A percentile compares a stretch with the other conserved stretches of the same genome.
phyloP scores from a whole-genome alignment of 202 grass and related monocot species.

The Panicum hallii region DNA sequence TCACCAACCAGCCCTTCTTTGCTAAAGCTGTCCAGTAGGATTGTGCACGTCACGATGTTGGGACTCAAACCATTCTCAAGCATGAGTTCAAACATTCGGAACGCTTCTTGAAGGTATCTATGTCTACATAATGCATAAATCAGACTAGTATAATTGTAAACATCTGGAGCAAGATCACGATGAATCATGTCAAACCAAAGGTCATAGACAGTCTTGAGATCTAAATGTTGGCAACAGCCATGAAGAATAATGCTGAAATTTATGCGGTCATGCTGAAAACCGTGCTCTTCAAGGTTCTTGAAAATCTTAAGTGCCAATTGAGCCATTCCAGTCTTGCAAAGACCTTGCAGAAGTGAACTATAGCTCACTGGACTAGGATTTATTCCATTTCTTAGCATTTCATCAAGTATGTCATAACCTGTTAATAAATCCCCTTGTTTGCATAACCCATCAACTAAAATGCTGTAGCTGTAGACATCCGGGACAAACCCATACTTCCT shows the following conservation, averaged over 20 bases:
- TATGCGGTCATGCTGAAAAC: conserved; percentile 63
- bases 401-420: conserved; percentile 55
- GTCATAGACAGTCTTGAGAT: conserved; percentile 54
- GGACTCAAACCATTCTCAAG: conserved; percentile 61
- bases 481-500: conserved; percentile 55
- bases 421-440: conserved; percentile 62
- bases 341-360: conserved; percentile 70
- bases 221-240: conserved; percentile 69
- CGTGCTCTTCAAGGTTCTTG: conserved; percentile 50
- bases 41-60: conserved; percentile 76
- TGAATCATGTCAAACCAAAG: conserved; percentile 79
- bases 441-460: conserved; percentile 76
- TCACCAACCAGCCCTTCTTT: conserved; percentile 59
- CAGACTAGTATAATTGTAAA: conserved; percentile 72
- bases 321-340: conserved; percentile 70
- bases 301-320: conserved; percentile 59
- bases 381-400: conserved; percentile 70
- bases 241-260: conserved; percentile 79
- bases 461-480: conserved; percentile 79
- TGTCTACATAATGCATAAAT: conserved; percentile 79
- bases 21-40: conserved; percentile 66
- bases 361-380: conserved; percentile 61
- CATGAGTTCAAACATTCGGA: conserved; percentile 66
- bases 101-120: conserved; percentile 60
- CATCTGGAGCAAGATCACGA: conserved; percentile 63